These are phyloP conservation scores for Geoglossum glabrum DNA, from an alignment of 495 filamentous ascomycete genomes.

Conservation along the genomic window DNA sequence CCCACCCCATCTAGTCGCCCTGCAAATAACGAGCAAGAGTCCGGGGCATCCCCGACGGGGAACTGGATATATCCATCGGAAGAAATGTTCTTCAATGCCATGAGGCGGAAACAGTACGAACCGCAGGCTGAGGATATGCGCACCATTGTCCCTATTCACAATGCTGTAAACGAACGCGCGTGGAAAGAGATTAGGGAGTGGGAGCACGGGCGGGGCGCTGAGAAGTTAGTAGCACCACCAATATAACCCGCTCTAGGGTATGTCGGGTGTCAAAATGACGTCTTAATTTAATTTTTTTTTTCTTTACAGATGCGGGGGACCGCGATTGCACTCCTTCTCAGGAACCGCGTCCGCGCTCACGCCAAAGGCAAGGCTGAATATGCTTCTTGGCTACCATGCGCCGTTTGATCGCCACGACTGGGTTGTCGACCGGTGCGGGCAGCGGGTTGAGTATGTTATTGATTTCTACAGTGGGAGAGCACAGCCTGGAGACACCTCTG, in stretches of 20 bases:
- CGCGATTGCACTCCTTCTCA: constrained; percentile 63
- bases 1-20: constrained; percentile 20
- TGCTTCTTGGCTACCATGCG: constrained; percentile 61
- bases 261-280: background rate
- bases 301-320: constrained; percentile 47
- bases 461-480: constrained; percentile 82
- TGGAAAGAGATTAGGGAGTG: constrained; percentile 35
- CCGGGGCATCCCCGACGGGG: constrained; percentile 30
- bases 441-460: constrained; percentile 80
- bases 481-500: constrained; percentile 20
- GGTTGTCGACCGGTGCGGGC: constrained; percentile 89
- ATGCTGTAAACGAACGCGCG: constrained; percentile 48
- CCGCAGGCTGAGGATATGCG: constrained; percentile 24
- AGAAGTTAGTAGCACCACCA: constrained; percentile 24
- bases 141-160: constrained; percentile 76
- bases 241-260: background rate
- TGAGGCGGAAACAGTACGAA: constrained; percentile 40
- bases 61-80: constrained; percentile 98
- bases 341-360: constrained; percentile 43
- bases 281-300: background rate
- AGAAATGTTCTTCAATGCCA: constrained; percentile 84
- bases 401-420: constrained; percentile 97
- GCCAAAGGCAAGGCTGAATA: constrained; percentile 65
- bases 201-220: constrained; percentile 45
- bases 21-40: constrained; percentile 53